A percentile compares a stretch with the other conserved stretches of the same genome.
Evolutionary conservation across 306 rosid species (phyloP).

Genomic region (Luffa acutangula): DNA sequence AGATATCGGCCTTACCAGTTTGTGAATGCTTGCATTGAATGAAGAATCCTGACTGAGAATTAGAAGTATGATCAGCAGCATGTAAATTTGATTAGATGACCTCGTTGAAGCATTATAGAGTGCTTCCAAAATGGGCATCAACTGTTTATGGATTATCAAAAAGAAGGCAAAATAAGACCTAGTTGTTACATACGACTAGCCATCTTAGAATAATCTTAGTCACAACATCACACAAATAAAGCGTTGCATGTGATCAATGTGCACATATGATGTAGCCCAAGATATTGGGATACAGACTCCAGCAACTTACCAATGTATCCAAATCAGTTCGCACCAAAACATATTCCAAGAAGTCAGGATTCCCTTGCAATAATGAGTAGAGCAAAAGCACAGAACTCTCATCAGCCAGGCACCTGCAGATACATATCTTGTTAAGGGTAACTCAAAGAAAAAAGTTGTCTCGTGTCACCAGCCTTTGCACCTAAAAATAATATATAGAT

Average conservation of each 20-base stretch:
- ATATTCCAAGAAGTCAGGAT: slow-evolving; percentile 83
- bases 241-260: not conserved
- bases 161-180: not conserved
- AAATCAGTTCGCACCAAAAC: slow-evolving; percentile 98
- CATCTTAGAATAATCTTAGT: not conserved
- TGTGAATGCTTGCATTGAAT: slow-evolving; percentile 95
- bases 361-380: slow-evolving; percentile 91
- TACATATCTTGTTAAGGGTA: slow-evolving; percentile 9
- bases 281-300: slow-evolving; percentile 16
- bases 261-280: not conserved
- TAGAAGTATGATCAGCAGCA: slow-evolving; percentile 88
- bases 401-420: slow-evolving; percentile 76
- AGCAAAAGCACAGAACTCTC: slow-evolving; percentile 90
- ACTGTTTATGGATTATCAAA: slow-evolving; percentile 32
- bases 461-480: not conserved
- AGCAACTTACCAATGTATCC: slow-evolving; percentile 81
- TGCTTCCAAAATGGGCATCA: slow-evolving; percentile 94
- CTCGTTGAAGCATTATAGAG: slow-evolving; percentile 72
- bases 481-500: not conserved
- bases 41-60: slow-evolving; percentile 98
- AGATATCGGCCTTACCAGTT: slow-evolving; percentile 44
- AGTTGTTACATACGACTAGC: not conserved
- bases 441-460: not conserved
- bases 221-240: not conserved
- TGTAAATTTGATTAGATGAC: slow-evolving; percentile 92